phyloP scores from a whole-genome alignment of 2,329 filamentous ascomycete species.

The Xylariaceae sp. region DNA sequence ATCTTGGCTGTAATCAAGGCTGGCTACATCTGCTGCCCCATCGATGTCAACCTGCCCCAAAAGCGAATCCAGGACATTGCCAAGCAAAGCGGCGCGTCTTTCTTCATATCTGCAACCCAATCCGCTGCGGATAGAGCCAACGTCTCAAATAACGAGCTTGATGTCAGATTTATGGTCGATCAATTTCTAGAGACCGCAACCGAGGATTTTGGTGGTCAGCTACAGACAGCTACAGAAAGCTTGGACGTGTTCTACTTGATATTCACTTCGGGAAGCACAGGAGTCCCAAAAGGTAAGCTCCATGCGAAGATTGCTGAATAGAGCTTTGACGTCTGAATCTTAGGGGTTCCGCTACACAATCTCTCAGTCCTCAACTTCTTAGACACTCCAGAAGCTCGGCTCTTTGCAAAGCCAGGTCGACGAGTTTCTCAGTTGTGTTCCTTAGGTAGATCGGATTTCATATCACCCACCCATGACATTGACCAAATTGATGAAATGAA shows the following conservation, averaged over 20 bases:
- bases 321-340: no score
- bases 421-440: neutral
- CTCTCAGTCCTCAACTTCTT: neutral
- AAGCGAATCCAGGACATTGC: constrained; percentile 1
- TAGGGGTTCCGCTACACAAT: constrained; percentile 5
- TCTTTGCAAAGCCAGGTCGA: neutral
- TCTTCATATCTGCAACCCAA: constrained; percentile 2
- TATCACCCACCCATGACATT: neutral
- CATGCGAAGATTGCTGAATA: no score
- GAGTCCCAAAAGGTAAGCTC: constrained; percentile 2
- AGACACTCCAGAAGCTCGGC: neutral
- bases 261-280: constrained; percentile 5
- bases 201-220: neutral
- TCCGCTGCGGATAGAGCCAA: neutral
- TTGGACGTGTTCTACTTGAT: constrained; percentile 1
- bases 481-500: neutral
- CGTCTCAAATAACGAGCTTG: neutral
- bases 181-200: neutral
- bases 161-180: neutral
- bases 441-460: neutral
- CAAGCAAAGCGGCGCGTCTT: neutral
- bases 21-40: constrained; percentile 13
- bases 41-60: constrained; percentile 1
- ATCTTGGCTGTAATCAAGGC: constrained; percentile 12
- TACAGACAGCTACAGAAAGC: neutral